Conservation (phyloP, 306 rosid genomes). For the Senna siamea region DNA sequence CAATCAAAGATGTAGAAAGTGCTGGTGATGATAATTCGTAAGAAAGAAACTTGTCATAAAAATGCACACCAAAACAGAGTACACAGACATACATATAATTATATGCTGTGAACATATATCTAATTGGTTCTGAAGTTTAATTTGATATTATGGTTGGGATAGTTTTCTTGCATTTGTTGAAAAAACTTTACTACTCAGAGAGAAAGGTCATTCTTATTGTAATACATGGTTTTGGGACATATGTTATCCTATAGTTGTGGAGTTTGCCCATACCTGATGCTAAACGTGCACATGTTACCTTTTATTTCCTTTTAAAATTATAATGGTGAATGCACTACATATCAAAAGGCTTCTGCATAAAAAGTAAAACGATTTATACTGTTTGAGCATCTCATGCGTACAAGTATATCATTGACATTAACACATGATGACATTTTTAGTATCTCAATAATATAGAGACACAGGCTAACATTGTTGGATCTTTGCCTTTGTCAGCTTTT, state of each 20-base stretch:
- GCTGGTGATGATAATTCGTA: conserved; percentile 18
- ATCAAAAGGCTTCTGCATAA: background rate
- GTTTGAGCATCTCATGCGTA: conserved; percentile 22
- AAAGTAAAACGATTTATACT: conserved; percentile 4
- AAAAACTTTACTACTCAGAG: background rate
- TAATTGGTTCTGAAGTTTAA: background rate
- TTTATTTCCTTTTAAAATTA: background rate
- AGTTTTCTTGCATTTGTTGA: conserved; percentile 7
- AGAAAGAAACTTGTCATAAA: conserved; percentile 8
- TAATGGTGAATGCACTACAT: background rate
- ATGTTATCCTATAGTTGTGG: background rate
- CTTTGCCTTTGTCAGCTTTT: background rate
- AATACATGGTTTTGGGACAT: conserved; percentile 24
- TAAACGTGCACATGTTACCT: background rate
- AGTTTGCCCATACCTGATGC: conserved; percentile 15
- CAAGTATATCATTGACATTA: background rate
- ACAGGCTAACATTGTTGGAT: background rate
- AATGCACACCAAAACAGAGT: conserved; percentile 25
- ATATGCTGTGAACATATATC: background rate
- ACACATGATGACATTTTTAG: conserved; percentile 20
- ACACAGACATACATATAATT: background rate
- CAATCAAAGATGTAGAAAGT: background rate
- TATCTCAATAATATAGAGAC: background rate
- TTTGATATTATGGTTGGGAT: conserved; percentile 26
- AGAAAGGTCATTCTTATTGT: conserved; percentile 13